Percentiles rank a stretch among this genome's conserved stretches.
Evolutionary conservation across 2,329 filamentous ascomycete species (phyloP).

Genomic region (Talaromyces sp.): DNA sequence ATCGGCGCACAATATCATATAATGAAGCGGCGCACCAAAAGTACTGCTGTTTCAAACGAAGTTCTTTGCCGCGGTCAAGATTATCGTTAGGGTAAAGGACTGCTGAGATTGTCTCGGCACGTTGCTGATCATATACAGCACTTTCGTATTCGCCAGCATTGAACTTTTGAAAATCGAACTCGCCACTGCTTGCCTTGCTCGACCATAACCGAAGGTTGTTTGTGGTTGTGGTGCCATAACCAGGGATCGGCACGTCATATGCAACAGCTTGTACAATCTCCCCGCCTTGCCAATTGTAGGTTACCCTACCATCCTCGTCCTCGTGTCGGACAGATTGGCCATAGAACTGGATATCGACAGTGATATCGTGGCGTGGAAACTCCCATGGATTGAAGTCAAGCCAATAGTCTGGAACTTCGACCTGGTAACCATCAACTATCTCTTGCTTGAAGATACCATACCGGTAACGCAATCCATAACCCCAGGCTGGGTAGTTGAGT

Average conservation of each 20-base stretch:
- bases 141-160: slow-evolving; percentile 97
- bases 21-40: slow-evolving; percentile 99
- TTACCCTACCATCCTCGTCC: slow-evolving; percentile 73
- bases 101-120: slow-evolving; percentile 97
- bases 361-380: slow-evolving; percentile 92
- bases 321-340: slow-evolving; percentile 73
- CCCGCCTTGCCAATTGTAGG: slow-evolving; percentile 82
- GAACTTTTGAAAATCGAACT: slow-evolving; percentile 99
- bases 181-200: slow-evolving; percentile 92
- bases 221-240: slow-evolving; percentile 83
- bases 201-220: slow-evolving; percentile 98
- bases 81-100: slow-evolving; percentile 98
- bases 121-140: slow-evolving; percentile 96
- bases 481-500: slow-evolving; percentile 94
- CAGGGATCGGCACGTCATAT: slow-evolving; percentile 89
- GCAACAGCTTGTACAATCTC: slow-evolving; percentile 90
- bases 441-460: slow-evolving; percentile 99
- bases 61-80: slow-evolving; percentile 91
- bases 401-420: slow-evolving; percentile 98
- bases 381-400: slow-evolving; percentile 99
- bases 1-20: slow-evolving; percentile 92
- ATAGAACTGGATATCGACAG: slow-evolving; percentile 96
- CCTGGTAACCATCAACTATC: slow-evolving; percentile 95
- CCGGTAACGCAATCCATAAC: slow-evolving; percentile 90
- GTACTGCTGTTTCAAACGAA: slow-evolving; percentile 98